Evolutionary conservation across 2,329 filamentous ascomycete genomes (phyloP), one percentile per base, ranked within the genome.

Genomic region (Venturiaceae sp.): DNA sequence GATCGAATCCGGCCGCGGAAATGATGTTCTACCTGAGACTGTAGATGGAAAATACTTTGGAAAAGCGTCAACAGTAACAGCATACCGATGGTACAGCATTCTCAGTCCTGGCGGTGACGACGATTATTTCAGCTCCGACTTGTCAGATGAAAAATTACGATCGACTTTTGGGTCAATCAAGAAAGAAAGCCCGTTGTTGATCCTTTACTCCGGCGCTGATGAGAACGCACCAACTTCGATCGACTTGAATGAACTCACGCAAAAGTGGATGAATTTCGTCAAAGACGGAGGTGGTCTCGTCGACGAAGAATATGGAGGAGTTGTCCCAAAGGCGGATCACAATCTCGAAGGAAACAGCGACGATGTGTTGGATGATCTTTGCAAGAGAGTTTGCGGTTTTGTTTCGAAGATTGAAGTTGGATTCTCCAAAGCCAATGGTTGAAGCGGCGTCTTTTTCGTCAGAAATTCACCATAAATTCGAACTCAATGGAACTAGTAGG

Each of bases 101-200:
- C 74, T 79, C 0, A 80, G 77, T 23, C 81, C 81, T 0, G 74
- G 76, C 52, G 87, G 86, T 9, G 86, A 88, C 60, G 92, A 96
- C 68, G 92, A 96, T 68, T 90, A 88, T 67, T 96, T 95, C 73
- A 92, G 87, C n/a, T 85, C 83, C 2, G 88, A 94, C 67, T 73
- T 94, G n/a, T 70, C 75, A 0, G 79, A 83, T 44, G 76, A 81
- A 33, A 75, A 77, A 19, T 74, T 91, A 6, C 66, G 71, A 26
- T 69, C 69, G 14, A 86, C 85, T n/a, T 96, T 92, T 80, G 80
- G 84, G 3, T 74, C 73, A 54, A 74, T 90, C 58, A 73, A 81
- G 56, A 59, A 62, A 7, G 13, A 72, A 13, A 72, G 71, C n/a
- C 81, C 83, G 1, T 70, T 90, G 0, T 72, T 88, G 62, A 82